Evolutionary conservation across 2,329 filamentous ascomycete genomes (phyloP), one percentile per base, ranked within the genome.

Genomic region (Beauveria australis): DNA sequence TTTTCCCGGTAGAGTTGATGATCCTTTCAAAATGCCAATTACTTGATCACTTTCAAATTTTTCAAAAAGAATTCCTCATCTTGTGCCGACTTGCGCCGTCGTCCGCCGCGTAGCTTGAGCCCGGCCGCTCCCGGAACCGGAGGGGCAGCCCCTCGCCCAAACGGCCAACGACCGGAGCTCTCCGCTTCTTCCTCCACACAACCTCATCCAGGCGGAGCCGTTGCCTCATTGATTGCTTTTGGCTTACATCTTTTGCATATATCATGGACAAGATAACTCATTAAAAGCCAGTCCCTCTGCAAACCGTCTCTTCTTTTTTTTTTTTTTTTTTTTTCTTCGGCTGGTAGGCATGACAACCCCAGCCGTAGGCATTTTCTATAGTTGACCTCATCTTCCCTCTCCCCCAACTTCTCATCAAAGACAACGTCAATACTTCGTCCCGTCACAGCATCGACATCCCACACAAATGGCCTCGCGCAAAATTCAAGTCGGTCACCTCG

Each of bases 401-500:
- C 22, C 30, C 10, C 47, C 28, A 51, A 51, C 48, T 9, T 28
- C 48, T 28, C 48, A 16, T 22, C 18, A 14, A 37, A 37, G 5
- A 14, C 4, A 22, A 22, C 22, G 22, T 22, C 22, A 22, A 22
- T 19, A 18, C 14, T 24, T 24, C 5, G 24, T 4, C 24, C 48
- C 19, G 19, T 33, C 26, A 26, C 8, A 41, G 18, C 28, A 51
- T 37, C 33, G 12, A 37, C 33, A 37, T 14, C 7, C 8, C 19
- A 19, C 41, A 19, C 18, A 10, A 60, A 60, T 60, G 58, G 43
- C 51, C 26, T 10, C 43, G 5, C 51, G 41, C 51, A 62, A n/a
- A 30, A 53, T 65, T 51, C 61, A 58, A 26, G 54, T 63, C 57
- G 61, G 53, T 18, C 51, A 63, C 43, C 57, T 65, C 47, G 62